Evolutionary conservation across 257 asterid species (phyloP), one percentile per base, ranked within the genome.

Genomic region (Cinchona pubescens): DNA sequence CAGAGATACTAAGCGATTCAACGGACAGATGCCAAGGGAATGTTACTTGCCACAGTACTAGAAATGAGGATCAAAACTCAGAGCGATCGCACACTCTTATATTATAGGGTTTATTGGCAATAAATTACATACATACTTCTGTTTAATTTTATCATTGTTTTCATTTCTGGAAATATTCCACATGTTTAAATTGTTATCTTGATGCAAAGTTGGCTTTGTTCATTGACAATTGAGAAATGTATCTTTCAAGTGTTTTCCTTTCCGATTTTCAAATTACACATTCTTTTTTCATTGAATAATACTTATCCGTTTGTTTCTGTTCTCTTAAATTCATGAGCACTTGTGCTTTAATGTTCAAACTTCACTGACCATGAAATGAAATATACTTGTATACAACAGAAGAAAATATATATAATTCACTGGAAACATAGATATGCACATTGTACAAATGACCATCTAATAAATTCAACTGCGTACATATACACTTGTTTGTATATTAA

Each of bases 21-120:
- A 82, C 0, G 88, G 96, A 49, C 67, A 35, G 18, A 32, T 88
- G 78, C 96, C 93, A 14, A 85, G 78, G 53, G 97, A 91, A 78
- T 90, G 96, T 73, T 81, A 78, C 45, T 76, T 72, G 76, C 79
- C 84, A 51, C 89, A 89, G 75, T 85, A 74, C 42, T 82, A 61
- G 73, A 30, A 67, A 53, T 30, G 37, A 30, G 34, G 56, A 58
- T 55, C 73, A 80, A 43, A 56, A 8, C 45, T 53, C 42, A 2
- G 42, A 56, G 45, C 5, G 14, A 19, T 21, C 16, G 18, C 42
- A 18, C 34, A 58, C 25, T 69, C 45, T 35, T 23, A 58, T 63
- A 13, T n/a, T 35, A 30, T 66, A 29, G 55, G 19, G 16, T n/a
- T 62, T 25, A 60, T 51, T 53, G 15, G 49, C 37, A 49, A 71